Evolutionary conservation across 768 basidiomycete species (phyloP), one percentile per base, ranked within the genome.

Genomic region (Podaxis carcinomalis): DNA sequence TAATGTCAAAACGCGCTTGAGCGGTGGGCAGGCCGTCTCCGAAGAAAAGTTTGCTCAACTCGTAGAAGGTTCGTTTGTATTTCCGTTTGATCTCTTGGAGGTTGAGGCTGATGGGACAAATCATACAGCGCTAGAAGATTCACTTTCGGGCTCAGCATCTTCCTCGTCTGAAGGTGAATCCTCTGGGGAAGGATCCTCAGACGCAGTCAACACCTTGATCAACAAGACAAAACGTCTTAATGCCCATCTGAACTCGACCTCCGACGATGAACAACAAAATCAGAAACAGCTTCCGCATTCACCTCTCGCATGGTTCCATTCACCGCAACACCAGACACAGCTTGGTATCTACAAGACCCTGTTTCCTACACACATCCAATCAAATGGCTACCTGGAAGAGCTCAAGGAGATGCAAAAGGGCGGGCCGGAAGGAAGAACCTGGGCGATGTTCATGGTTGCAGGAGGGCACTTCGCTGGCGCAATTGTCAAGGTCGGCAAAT

Each of bases 381-480:
- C 80, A 3, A 67, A 77, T 4, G 66, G 73, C 0, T 87, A 90
- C 69, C 73, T 95, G 7, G 67, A 80, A 1, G 84, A 86, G 62
- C 74, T 95, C 21, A 81, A 76, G 64, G 74, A 74, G n/a, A 80
- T 94, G 78, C 94, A 94, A 70, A 66, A 67, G 4, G 73, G 75
- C 6, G 71, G 75, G 11, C 73, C 75, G 13, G 75, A 79, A 16
- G 92, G 87, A 14, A 79, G 94, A 40, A 89, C 83, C 62, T 96
- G 95, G 91, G 92, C 94, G 0, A 73, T 98, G 81, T 90, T 99
- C 68, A 97, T 98, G 94, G 86, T 90, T 42, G 97, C 97, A 0
- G 95, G 97, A 21, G 97, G 97, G 10, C 97, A 99, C 73, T 98
- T 99, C 74, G 97, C 97, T 13, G 97, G 96, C 25, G 89, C 94